These are phyloP conservation scores for Mycena galopus DNA, from an alignment of 768 basidiomycete species.

Conservation along the genomic window DNA sequence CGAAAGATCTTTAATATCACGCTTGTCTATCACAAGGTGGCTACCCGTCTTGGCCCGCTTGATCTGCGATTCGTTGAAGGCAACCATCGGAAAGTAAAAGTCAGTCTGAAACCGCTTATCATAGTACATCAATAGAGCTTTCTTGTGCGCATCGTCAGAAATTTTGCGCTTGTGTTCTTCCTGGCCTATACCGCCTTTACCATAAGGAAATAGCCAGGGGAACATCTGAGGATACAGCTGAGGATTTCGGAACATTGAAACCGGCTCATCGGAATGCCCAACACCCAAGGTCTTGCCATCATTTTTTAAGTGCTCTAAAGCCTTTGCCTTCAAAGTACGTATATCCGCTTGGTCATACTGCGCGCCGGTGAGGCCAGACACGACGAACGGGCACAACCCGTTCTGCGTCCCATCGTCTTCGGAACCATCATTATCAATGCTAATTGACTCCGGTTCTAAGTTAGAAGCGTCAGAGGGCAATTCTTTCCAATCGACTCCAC, in stretches of 20 bases:
- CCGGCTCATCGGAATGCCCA: background rate
- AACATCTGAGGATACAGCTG: background rate
- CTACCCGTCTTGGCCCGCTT: background rate
- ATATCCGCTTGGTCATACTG: background rate
- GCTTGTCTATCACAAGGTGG: background rate
- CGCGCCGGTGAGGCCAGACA: background rate
- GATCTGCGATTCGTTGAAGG: constrained; percentile 6
- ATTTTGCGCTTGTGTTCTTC: background rate
- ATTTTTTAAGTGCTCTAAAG: background rate
- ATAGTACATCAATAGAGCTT: background rate
- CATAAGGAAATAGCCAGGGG: constrained; percentile 8
- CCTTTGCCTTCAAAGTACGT: background rate
- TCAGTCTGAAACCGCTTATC: too few relatives aligned
- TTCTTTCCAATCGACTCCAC: too few relatives aligned
- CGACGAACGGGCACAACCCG: background rate
- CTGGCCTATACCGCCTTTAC: background rate
- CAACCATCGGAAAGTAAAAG: constrained; percentile 11
- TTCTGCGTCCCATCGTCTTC: background rate
- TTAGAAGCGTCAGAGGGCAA: too few relatives aligned
- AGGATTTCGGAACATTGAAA: background rate
- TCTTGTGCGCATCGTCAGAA: background rate
- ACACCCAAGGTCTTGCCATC: background rate
- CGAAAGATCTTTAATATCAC: background rate
- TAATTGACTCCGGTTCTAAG: too few relatives aligned
- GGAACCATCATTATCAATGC: background rate